A percentile compares a stretch with the other conserved stretches of the same genome.
Evolutionary conservation across 805 yeast species (phyloP).

Genomic region (Suhomyces pyralidae): DNA sequence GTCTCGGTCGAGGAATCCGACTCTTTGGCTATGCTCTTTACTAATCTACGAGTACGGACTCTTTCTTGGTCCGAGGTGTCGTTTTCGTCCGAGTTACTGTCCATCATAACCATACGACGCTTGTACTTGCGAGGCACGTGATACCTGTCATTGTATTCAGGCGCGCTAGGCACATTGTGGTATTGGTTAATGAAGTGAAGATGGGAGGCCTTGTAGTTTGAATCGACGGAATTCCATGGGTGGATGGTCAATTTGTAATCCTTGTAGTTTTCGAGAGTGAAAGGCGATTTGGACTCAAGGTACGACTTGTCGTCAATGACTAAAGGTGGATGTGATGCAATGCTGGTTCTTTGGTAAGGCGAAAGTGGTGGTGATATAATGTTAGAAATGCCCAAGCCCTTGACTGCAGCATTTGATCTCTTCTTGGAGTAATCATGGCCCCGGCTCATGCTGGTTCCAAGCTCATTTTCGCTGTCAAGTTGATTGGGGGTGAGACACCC

Average conservation of each 20-base stretch:
- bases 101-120: slow-evolving; percentile 9
- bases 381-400: slow-evolving; percentile 8
- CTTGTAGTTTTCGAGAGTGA: slow-evolving; percentile 48
- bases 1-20: slow-evolving; percentile 16
- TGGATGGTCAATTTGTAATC: slow-evolving; percentile 47
- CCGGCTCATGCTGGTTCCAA: slow-evolving; percentile 7
- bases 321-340: slow-evolving; percentile 6
- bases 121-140: slow-evolving; percentile 9
- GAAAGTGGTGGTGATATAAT: slow-evolving; percentile 29
- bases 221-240: slow-evolving; percentile 48
- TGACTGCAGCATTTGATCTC: slow-evolving; percentile 4
- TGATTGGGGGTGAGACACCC: slow-evolving; percentile 33
- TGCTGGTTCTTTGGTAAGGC: slow-evolving; percentile 14
- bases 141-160: slow-evolving; percentile 6
- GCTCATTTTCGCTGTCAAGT: slow-evolving; percentile 4
- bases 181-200: slow-evolving; percentile 54
- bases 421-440: slow-evolving; percentile 1
- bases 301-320: slow-evolving; percentile 8
- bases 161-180: slow-evolving; percentile 21
- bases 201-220: slow-evolving; percentile 48
- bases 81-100: slow-evolving; percentile 3
- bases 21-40: slow-evolving; percentile 29
- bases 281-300: slow-evolving; percentile 15
- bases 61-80: slow-evolving; percentile 42
- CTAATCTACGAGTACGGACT: slow-evolving; percentile 59